These are phyloP conservation scores for Chlorophyllum brunneum DNA, from an alignment of 768 basidiomycete genomes.

Conservation along the genomic window DNA sequence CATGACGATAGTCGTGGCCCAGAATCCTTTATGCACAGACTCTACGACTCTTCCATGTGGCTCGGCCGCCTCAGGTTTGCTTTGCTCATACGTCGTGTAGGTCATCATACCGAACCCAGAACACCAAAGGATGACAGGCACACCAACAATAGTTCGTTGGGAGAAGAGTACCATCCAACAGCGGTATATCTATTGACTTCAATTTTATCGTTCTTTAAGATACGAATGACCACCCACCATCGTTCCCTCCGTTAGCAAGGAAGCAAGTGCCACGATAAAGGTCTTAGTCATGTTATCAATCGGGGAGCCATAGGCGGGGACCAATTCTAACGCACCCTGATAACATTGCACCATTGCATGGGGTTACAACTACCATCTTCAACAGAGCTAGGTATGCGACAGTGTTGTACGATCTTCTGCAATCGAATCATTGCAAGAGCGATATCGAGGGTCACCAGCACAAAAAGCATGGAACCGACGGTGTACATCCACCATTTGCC, in stretches of 20 bases:
- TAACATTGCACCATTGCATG: background rate
- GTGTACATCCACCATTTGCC: background rate
- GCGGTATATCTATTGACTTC: background rate
- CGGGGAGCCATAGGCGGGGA: no score
- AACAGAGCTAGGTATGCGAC: background rate
- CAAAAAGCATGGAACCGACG: background rate
- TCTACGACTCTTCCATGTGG: background rate
- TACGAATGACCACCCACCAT: background rate
- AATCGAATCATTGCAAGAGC: background rate
- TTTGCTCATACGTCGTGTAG: background rate
- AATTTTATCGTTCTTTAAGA: background rate
- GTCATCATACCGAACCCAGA: background rate
- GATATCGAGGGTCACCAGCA: slow-evolving; percentile 1
- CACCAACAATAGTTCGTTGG: background rate
- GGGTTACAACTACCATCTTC: background rate
- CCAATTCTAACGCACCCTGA: background rate
- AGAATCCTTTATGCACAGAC: background rate
- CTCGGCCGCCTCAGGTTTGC: background rate
- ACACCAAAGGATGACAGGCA: background rate
- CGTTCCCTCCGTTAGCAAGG: background rate
- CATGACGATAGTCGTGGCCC: slow-evolving; percentile 1
- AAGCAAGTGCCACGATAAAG: background rate
- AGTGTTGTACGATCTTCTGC: background rate
- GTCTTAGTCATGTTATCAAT: background rate
- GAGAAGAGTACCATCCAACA: background rate